Evolutionary conservation across 352 stramenopile species (phyloP), one percentile per base, ranked within the genome.

Genomic region (Globisporangium camurandrum): DNA sequence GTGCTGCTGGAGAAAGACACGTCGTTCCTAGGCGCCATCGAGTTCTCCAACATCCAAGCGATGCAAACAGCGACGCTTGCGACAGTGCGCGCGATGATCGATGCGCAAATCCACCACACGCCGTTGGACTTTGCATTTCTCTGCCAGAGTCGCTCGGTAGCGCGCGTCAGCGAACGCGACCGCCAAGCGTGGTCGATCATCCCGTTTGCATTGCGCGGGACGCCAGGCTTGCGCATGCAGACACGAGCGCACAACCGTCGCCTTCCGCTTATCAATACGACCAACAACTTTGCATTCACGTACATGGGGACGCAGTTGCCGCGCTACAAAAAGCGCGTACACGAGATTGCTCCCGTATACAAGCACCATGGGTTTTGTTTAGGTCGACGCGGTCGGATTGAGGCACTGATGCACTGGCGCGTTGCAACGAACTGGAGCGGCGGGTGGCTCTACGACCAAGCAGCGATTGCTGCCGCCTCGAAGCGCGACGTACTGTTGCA

Each of bases 271-370:
- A 69, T 69, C 6, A 24, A 37, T 24, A 36, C 47, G 1, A 8
- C 9, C 8, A 84, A 66, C 40, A 52, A 50, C 6, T 86, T 86
- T 36, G 69, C 84, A 40, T 86, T 81, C 51, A 62, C 65, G 6
- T 81, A 83, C 61, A 81, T 84, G 71, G 71, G 66, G 3, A 84
- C 82, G 40, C 30, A 47, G 16, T 54, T 86, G 16, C 60, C 53
- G n/a, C 67, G 75, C 2, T 84, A 86, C 64, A 86, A 86, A 53
- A 81, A 84, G 44, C 56, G 49, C 34, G 44, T 84, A 11, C 53
- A 66, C 30, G 67, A 83, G 17, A 68, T 86, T 33, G 73, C 59
- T 16, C 75, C 75, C 1, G 61, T 84, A 14, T 84, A 84, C 58
- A 73, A 46, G 41, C 71, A 84, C 46, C 36, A 19, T 8, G 36